Evolutionary conservation across 2,329 filamentous ascomycete genomes (phyloP).

Genomic region (Xylariaceae sp.): DNA sequence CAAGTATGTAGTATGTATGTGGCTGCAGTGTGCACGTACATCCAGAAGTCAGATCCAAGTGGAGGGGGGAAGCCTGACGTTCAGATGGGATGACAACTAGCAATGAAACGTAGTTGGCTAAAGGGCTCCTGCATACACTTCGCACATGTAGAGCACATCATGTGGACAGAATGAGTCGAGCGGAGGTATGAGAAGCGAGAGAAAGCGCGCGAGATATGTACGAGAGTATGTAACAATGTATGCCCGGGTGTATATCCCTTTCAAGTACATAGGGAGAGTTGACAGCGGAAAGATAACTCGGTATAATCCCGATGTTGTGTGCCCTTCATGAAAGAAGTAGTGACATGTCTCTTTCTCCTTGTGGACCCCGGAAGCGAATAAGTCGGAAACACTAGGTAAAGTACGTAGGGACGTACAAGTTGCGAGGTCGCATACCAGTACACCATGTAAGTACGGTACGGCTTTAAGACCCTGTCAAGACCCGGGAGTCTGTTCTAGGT

Average conservation of each 20-base stretch:
- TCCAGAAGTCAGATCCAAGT: background rate
- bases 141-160: constrained; percentile 27
- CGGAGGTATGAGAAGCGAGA: constrained; percentile 6
- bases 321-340: constrained; percentile 13
- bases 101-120: constrained; percentile 3
- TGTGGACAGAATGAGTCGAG: constrained; percentile 14
- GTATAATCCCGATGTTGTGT: constrained; percentile 16
- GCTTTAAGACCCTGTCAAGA: constrained; percentile 10
- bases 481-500: background rate
- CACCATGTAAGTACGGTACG: no score
- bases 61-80: background rate
- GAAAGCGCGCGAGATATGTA: constrained; percentile 7
- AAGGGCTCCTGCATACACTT: constrained; percentile 17
- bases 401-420: constrained; percentile 20
- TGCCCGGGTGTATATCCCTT: constrained; percentile 7
- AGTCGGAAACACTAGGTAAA: constrained; percentile 14
- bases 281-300: constrained; percentile 7
- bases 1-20: constrained; percentile 8
- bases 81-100: background rate
- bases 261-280: constrained; percentile 1
- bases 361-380: background rate
- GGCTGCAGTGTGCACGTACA: background rate
- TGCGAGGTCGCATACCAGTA: constrained; percentile 13
- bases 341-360: constrained; percentile 6
- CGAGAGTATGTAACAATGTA: constrained; percentile 16